A percentile compares a stretch with the other conserved stretches of the same genome.
phyloP scores from a whole-genome alignment of 441 rosid species.

The Capsella rubella region DNA sequence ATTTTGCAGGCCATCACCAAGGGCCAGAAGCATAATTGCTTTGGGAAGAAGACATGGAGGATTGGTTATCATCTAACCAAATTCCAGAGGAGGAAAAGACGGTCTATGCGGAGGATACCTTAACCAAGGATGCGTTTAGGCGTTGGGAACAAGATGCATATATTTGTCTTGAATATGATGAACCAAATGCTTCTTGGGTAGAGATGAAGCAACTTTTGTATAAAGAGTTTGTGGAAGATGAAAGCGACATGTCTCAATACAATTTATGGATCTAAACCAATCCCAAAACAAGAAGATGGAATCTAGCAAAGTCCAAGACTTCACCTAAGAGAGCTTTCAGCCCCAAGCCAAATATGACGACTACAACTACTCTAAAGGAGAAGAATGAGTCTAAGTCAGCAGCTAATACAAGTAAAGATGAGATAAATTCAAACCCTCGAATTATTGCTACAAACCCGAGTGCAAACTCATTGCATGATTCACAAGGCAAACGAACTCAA shows the following conservation, averaged over 20 bases:
- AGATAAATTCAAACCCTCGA: no score
- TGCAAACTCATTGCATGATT: no score
- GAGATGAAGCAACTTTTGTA: background rate
- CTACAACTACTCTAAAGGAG: no score
- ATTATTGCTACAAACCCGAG: fast-evolving
- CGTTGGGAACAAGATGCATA: background rate
- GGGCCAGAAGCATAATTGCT: background rate
- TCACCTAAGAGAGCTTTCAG: no score
- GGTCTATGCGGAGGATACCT: background rate
- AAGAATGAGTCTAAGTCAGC: no score
- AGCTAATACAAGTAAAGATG: no score
- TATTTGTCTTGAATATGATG: background rate
- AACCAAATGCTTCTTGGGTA: background rate
- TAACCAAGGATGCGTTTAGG: background rate
- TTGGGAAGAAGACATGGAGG: background rate
- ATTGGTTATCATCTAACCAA: background rate
- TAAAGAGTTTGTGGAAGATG: background rate
- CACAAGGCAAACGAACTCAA: no score
- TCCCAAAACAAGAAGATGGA: background rate
- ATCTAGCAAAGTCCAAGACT: no score
- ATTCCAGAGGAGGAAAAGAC: background rate
- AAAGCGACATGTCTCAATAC: background rate
- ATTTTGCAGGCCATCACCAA: background rate
- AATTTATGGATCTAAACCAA: background rate
- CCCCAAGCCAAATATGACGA: no score